Evolutionary conservation across 2,329 filamentous ascomycete species (phyloP).

Genomic region (Alternaria sp.): DNA sequence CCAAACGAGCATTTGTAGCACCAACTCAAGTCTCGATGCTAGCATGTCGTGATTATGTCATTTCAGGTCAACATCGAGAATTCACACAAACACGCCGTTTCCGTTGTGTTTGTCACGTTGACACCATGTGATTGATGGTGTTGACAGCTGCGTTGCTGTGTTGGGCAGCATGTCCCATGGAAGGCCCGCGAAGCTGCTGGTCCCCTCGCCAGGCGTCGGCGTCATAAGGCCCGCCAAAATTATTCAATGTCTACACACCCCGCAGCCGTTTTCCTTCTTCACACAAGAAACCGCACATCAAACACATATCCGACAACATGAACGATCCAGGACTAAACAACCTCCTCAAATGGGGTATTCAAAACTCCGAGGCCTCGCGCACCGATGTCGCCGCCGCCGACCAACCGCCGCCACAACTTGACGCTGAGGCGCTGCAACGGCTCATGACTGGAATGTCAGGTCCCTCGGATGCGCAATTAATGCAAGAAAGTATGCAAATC

Average conservation of each 20-base stretch:
- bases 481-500: conserved; percentile 83
- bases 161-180: conserved; percentile 26
- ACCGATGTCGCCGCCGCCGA: conserved; percentile 55
- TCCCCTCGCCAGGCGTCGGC: conserved; percentile 28
- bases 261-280: conserved; percentile 7
- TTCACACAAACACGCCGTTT: neutral
- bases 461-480: conserved; percentile 83
- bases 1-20: conserved; percentile 4
- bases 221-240: conserved; percentile 35
- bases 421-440: conserved; percentile 18
- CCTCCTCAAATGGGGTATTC: conserved; percentile 80
- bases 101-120: neutral
- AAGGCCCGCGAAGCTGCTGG: conserved; percentile 35
- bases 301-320: conserved; percentile 38
- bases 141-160: conserved; percentile 18
- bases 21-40: neutral
- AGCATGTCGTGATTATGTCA: neutral
- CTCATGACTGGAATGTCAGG: conserved; percentile 18
- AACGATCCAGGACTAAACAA: conserved; percentile 74
- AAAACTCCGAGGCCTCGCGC: conserved; percentile 63
- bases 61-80: neutral
- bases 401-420: conserved; percentile 22
- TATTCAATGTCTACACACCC: conserved; percentile 24
- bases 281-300: conserved; percentile 12
- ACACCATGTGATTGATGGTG: conserved; percentile 5